Percentiles rank a stretch among this genome's conserved stretches.
Conservation (phyloP, 2,329 filamentous ascomycete genomes). For the Dactylonectria estremocensis region DNA sequence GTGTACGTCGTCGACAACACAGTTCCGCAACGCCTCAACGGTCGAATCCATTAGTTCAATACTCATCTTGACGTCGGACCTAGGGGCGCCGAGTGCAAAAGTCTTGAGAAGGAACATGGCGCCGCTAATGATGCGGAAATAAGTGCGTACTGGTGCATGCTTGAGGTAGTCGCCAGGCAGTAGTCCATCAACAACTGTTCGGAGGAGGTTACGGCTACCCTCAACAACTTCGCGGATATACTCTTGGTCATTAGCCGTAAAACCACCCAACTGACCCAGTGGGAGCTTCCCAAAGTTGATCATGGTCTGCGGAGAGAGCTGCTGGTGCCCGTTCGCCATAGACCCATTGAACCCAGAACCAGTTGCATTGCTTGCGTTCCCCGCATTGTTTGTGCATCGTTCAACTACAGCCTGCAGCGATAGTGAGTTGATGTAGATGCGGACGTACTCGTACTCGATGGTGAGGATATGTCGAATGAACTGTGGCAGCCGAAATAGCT, state of each 20-base stretch:
- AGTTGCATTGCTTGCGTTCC: constrained; percentile 69
- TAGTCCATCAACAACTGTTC: constrained; percentile 83
- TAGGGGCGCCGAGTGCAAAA: constrained; percentile 84
- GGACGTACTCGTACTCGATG: constrained; percentile 96
- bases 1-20: constrained; percentile 88
- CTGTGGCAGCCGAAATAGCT: constrained; percentile 78
- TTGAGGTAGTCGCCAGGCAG: constrained; percentile 83
- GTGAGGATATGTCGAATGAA: constrained; percentile 83
- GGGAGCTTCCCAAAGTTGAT: constrained; percentile 76
- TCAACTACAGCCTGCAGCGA: constrained; percentile 96
- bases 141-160: constrained; percentile 86
- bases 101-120: constrained; percentile 90
- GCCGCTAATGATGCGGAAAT: constrained; percentile 88
- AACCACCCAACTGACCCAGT: constrained; percentile 74
- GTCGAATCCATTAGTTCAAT: constrained; percentile 83
- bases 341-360: constrained; percentile 54
- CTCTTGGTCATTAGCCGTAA: constrained; percentile 77
- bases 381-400: constrained; percentile 82
- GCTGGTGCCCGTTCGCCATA: constrained; percentile 47
- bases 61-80: constrained; percentile 82
- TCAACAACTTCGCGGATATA: constrained; percentile 84
- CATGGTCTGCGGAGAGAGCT: constrained; percentile 74
- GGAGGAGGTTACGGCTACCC: constrained; percentile 82
- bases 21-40: constrained; percentile 81
- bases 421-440: constrained; percentile 94